phyloP scores from a whole-genome alignment of 2,329 filamentous ascomycete genomes.

The Aspergillus sp. region DNA sequence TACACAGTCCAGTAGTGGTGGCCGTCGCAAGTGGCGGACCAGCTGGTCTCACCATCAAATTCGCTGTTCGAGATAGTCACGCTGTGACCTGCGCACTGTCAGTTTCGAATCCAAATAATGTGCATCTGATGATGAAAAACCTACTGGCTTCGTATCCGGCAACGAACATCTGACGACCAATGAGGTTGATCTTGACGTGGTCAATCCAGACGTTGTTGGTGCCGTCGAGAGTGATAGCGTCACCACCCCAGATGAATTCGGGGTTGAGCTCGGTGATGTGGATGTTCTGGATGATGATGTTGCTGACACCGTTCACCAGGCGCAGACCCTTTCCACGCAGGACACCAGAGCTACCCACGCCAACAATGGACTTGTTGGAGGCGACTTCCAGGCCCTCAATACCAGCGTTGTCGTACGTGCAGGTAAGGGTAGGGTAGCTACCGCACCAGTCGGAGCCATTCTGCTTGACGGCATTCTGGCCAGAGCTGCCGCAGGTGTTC shows the following conservation, averaged over 20 bases:
- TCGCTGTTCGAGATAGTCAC: slow-evolving; percentile 56
- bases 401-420: slow-evolving; percentile 53
- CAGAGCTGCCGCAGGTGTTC: slow-evolving; percentile 37
- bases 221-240: slow-evolving; percentile 55
- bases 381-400: slow-evolving; percentile 52
- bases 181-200: slow-evolving; percentile 46
- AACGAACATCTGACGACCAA: slow-evolving; percentile 35
- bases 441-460: slow-evolving; percentile 56
- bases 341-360: slow-evolving; percentile 54
- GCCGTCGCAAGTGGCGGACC: slow-evolving; percentile 58
- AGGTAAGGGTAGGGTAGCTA: slow-evolving; percentile 53
- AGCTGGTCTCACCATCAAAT: slow-evolving; percentile 57
- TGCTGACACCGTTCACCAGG: slow-evolving; percentile 46
- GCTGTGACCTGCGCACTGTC: slow-evolving; percentile 27
- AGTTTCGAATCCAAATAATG: slow-evolving; percentile 39
- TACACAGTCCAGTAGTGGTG: slow-evolving; percentile 61
- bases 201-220: slow-evolving; percentile 50
- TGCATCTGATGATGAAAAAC: slow-evolving; percentile 48
- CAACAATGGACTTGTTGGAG: slow-evolving; percentile 60
- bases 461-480: slow-evolving; percentile 56
- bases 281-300: slow-evolving; percentile 63
- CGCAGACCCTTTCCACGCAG: slow-evolving; percentile 59
- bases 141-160: slow-evolving; percentile 27
- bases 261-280: slow-evolving; percentile 56
- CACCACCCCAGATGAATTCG: slow-evolving; percentile 60